Evolutionary conservation across 148 eudicot species (phyloP).

Genomic region (Heliamphora exappendiculata): DNA sequence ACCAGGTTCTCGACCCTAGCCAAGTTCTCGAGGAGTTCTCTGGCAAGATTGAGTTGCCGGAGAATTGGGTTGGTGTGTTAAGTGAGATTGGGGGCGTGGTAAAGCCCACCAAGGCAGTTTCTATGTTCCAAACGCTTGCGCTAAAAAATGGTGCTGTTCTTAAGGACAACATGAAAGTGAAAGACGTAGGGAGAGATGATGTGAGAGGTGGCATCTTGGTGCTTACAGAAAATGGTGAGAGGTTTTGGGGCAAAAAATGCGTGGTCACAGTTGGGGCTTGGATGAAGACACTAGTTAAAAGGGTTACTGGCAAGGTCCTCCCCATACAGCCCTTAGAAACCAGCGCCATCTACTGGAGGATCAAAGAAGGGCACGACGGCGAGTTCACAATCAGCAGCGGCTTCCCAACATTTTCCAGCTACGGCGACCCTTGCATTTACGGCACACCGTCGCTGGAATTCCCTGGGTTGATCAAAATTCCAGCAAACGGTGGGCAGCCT

Average conservation of each 20-base stretch:
- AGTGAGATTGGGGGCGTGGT: slow-evolving; percentile 64
- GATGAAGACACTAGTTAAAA: slow-evolving; percentile 43
- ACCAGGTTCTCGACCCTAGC: slow-evolving; percentile 25
- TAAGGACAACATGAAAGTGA: slow-evolving; percentile 53
- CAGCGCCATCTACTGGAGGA: slow-evolving; percentile 56
- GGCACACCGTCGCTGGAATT: slow-evolving; percentile 84
- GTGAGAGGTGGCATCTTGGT: slow-evolving; percentile 34
- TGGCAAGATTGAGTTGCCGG: slow-evolving; percentile 46
- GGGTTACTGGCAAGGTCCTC: slow-evolving; percentile 19
- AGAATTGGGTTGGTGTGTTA: slow-evolving; percentile 65
- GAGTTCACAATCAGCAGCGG: slow-evolving; percentile 42
- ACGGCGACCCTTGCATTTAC: slow-evolving; percentile 63
- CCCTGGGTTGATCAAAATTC: slow-evolving; percentile 67
- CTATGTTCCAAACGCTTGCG: slow-evolving; percentile 78
- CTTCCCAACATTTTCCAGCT: slow-evolving; percentile 79
- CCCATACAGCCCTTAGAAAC: slow-evolving; percentile 72
- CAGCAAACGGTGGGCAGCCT: slow-evolving; percentile 48
- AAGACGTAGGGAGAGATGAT: slow-evolving; percentile 19
- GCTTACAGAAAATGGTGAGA: slow-evolving; percentile 25
- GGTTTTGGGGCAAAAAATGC: slow-evolving; percentile 52
- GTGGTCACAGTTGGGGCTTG: slow-evolving; percentile 68
- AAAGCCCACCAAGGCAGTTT: slow-evolving; percentile 93
- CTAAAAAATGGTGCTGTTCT: slow-evolving; percentile 50
- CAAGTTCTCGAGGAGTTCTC: slow-evolving; percentile 33
- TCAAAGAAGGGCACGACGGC: slow-evolving; percentile 42